These are phyloP conservation scores for Henckelia pumila DNA, from an alignment of 257 asterid genomes.

Conservation along the genomic window DNA sequence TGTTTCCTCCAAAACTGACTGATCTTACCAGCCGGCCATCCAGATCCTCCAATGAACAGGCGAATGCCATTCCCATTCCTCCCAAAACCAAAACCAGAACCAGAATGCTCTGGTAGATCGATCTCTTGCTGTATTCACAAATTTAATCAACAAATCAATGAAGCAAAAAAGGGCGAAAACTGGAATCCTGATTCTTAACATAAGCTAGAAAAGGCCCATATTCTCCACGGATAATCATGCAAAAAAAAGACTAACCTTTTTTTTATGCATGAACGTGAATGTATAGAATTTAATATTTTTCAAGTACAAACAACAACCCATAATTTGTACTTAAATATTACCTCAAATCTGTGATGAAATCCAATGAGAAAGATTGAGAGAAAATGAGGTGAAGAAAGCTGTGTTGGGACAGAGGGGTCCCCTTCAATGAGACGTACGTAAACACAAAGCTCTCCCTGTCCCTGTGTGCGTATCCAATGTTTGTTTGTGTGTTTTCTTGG, in stretches of 20 bases:
- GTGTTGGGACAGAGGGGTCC: neutral
- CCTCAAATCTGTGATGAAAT: constrained; percentile 17
- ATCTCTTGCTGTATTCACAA: neutral
- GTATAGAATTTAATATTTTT: neutral
- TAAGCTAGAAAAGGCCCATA: neutral
- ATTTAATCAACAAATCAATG: neutral
- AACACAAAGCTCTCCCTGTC: neutral
- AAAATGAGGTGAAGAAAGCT: neutral
- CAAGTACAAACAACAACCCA: neutral
- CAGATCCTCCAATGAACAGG: constrained; percentile 52
- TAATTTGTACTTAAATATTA: constrained; percentile 1
- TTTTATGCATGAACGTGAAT: neutral
- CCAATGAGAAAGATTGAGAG: neutral
- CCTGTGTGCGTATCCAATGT: neutral
- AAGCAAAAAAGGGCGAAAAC: neutral
- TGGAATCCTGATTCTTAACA: neutral
- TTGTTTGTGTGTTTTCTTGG: neutral
- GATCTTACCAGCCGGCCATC: constrained; percentile 38
- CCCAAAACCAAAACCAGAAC: constrained; percentile 23
- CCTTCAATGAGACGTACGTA: too few species aligned
- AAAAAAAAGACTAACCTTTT: neutral
- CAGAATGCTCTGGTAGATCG: neutral
- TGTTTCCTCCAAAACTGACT: constrained; percentile 36
- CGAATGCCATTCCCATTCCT: constrained; percentile 63
- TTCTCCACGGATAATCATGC: neutral